Conservation (phyloP, 2,329 filamentous ascomycete genomes). For the Spiromastix sp. region DNA sequence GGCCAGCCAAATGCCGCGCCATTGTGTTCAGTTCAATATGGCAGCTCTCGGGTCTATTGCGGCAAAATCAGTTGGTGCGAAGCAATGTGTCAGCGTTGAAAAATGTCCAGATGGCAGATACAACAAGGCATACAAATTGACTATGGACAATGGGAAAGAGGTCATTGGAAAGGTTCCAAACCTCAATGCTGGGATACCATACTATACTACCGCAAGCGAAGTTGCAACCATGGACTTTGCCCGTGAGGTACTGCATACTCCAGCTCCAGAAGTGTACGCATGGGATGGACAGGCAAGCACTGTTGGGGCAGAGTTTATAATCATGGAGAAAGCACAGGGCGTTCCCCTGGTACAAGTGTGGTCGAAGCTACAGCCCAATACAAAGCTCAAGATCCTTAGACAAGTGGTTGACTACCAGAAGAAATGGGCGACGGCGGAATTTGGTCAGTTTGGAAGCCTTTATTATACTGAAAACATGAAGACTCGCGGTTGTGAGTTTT, state of each 20-base stretch:
- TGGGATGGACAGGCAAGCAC: constrained; percentile 13
- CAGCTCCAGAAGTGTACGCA: constrained; percentile 1
- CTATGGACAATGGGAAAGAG: constrained; percentile 12
- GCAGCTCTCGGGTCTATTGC: constrained; percentile 21
- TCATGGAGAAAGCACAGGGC: constrained; percentile 24
- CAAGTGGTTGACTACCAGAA: constrained; percentile 5
- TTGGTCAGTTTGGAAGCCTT: constrained; percentile 5
- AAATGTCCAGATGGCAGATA: constrained; percentile 18
- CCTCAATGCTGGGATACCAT: constrained; percentile 8
- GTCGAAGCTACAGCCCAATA: constrained; percentile 8
- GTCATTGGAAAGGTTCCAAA: constrained; percentile 13
- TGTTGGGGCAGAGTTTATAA: constrained; percentile 25
- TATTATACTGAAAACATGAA: constrained; percentile 4
- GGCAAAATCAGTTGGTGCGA: constrained; percentile 19
- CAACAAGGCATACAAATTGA: constrained; percentile 24
- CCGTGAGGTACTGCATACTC: neutral
- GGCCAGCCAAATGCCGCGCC: constrained; percentile 2
- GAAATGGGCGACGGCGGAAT: constrained; percentile 5
- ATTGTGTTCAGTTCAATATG: constrained; percentile 22
- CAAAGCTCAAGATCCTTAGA: constrained; percentile 3
- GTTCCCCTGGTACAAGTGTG: constrained; percentile 18
- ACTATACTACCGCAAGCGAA: constrained; percentile 22
- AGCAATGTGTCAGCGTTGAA: constrained; percentile 21
- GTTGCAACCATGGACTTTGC: constrained; percentile 28
- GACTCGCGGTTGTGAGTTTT: neutral